Evolutionary conservation across 176 grass and related monocot genomes (phyloP), one percentile per base, ranked within the genome.

Genomic region (Triticum dicoccoides): DNA sequence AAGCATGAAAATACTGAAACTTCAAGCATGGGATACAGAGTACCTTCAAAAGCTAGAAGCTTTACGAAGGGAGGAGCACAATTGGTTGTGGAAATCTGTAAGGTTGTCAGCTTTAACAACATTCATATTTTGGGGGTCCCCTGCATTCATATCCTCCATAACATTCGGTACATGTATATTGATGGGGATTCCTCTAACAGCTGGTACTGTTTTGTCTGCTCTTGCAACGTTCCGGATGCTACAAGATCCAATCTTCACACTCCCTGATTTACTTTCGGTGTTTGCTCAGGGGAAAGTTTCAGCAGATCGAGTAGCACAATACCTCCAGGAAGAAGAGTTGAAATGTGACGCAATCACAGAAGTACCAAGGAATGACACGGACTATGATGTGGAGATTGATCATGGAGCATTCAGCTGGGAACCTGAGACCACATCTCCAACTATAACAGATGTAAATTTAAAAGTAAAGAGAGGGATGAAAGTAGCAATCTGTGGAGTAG

Each of bases 231-330:
- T 99, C 87, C 86, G 94, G 65, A 99, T 96, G 97, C 80, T 99
- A 81, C 97, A 99, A 91, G 97, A 96, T 17, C 85, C 97, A 78
- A 99, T 96, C 68, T 96, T 99, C 80, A 92, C 32, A 64, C 90
- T 99, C 13, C 97, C 97, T 3, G 94, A 96, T 83, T 92, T 99
- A 70, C 94, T 99, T 65, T 96, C 94, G 20, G 94, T 91, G 81
- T 90, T 99, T 75, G 90, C 97, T 72, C 94, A 96, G 75, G 97
- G 92, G 73, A 99, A 96, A 86, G 97, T 99, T 96, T 99, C 97
- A 65, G 94, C 82, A 65, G 97, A 99, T 72, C 88, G 97, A 75
- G 89, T 99, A 68, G 94, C 73, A 30, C 78, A 87, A 66, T 98
- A 94, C 89, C 97, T 98, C 20, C 89, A 96, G 90, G 90, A 96